Conservation (phyloP, 805 yeast species). For the Clavispora vitiphila region DNA sequence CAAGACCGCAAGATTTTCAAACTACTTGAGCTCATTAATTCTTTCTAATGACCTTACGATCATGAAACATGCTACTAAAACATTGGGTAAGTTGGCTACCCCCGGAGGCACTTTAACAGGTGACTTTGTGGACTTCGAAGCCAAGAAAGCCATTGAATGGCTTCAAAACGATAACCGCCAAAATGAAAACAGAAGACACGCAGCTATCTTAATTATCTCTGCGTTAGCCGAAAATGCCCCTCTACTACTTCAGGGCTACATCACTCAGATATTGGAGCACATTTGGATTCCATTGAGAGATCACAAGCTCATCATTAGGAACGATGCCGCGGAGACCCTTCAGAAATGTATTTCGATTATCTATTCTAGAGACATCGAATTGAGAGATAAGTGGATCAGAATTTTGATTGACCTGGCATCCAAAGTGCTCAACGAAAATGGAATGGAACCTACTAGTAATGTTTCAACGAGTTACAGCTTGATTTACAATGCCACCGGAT, state of each 20-base stretch:
- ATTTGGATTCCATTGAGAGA: constrained; percentile 89
- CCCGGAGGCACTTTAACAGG: constrained; percentile 89
- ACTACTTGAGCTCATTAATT: constrained; percentile 73
- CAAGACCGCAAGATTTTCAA: constrained; percentile 87
- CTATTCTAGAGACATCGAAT: constrained; percentile 66
- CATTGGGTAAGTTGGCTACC: constrained; percentile 82
- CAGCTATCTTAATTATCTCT: constrained; percentile 77
- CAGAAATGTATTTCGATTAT: constrained; percentile 75
- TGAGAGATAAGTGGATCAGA: constrained; percentile 72
- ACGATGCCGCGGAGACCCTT: constrained; percentile 79
- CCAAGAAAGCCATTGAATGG: constrained; percentile 87
- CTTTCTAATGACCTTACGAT: constrained; percentile 80
- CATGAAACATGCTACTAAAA: constrained; percentile 80
- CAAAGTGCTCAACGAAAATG: constrained; percentile 43
- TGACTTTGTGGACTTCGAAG: constrained; percentile 90
- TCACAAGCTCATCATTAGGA: constrained; percentile 64
- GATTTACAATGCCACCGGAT: constrained; percentile 14
- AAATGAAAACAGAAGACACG: constrained; percentile 76
- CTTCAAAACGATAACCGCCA: constrained; percentile 75
- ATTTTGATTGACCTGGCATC: constrained; percentile 66
- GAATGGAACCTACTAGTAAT: constrained; percentile 1
- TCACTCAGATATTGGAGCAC: constrained; percentile 71
- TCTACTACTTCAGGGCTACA: constrained; percentile 71
- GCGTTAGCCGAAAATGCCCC: constrained; percentile 87
- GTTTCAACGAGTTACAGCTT: constrained; percentile 4